Percentiles rank a stretch among this genome's conserved stretches.
phyloP scores from a whole-genome alignment of 2,329 filamentous ascomycete species.

The Penicillium janthinellum region DNA sequence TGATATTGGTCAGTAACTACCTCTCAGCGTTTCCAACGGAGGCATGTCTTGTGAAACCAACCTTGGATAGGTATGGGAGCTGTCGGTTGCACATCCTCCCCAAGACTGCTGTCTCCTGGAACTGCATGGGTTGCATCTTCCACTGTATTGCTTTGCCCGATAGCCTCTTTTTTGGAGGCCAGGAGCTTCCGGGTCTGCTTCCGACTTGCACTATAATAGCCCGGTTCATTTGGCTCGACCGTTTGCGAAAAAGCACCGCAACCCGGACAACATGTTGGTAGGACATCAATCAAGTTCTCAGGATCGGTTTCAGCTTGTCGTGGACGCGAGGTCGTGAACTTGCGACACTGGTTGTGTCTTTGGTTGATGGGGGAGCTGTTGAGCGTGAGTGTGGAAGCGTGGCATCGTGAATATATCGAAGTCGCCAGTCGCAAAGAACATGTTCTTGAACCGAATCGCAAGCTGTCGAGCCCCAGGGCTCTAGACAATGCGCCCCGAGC shows the following conservation, averaged over 20 bases:
- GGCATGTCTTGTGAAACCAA: background rate
- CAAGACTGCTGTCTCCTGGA: conserved; percentile 1
- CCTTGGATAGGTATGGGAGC: conserved; percentile 20
- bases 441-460: background rate
- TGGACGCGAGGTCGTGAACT: conserved; percentile 22
- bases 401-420: background rate
- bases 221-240: conserved; percentile 56
- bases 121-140: conserved; percentile 22
- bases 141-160: conserved; percentile 9
- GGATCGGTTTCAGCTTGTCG: conserved; percentile 9
- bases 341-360: conserved; percentile 14
- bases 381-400: background rate
- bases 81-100: background rate
- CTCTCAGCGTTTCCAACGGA: background rate
- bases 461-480: conserved; percentile 11
- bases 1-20: background rate
- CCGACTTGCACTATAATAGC: conserved; percentile 57
- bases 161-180: conserved; percentile 21
- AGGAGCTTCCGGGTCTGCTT: conserved; percentile 49
- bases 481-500: conserved; percentile 29
- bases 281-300: conserved; percentile 21
- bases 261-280: conserved; percentile 62
- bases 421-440: background rate
- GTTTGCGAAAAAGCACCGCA: conserved; percentile 64
- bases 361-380: background rate